Conservation (phyloP, 495 filamentous ascomycete genomes). For the Penicillium maclennaniae region DNA sequence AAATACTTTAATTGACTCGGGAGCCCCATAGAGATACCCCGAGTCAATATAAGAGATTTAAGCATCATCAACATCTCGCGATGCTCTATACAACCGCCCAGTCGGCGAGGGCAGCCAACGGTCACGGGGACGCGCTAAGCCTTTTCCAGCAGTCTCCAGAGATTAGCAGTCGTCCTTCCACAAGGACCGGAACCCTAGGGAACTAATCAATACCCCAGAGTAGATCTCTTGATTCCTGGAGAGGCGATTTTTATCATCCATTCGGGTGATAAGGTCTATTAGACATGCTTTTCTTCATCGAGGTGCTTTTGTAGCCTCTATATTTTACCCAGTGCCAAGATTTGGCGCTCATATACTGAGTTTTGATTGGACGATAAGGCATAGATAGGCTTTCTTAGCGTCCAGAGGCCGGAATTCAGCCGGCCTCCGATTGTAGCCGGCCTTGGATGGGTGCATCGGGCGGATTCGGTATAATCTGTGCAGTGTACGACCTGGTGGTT, state of each 20-base stretch:
- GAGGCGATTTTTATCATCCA: background rate
- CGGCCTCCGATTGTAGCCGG: slow-evolving; percentile 47
- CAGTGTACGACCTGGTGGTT: background rate
- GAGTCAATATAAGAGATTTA: slow-evolving; percentile 4
- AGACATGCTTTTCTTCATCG: slow-evolving; percentile 1
- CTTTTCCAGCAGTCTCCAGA: slow-evolving; percentile 16
- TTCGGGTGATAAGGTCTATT: background rate
- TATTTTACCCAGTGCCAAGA: slow-evolving; percentile 29
- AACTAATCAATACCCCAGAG: background rate
- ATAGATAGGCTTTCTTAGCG: slow-evolving; percentile 31
- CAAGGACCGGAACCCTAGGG: background rate
- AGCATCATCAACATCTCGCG: slow-evolving; percentile 10
- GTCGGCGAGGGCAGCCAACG: slow-evolving; percentile 22
- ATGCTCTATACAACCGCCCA: slow-evolving; percentile 32
- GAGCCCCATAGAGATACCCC: background rate
- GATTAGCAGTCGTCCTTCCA: background rate
- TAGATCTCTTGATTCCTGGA: background rate
- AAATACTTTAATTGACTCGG: background rate
- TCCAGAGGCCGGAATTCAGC: slow-evolving; percentile 42
- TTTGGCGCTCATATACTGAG: background rate
- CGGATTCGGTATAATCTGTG: slow-evolving; percentile 5
- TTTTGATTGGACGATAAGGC: slow-evolving; percentile 24
- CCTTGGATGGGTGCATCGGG: slow-evolving; percentile 7
- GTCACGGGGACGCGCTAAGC: slow-evolving; percentile 37
- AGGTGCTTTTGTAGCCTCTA: slow-evolving; percentile 18